These are phyloP conservation scores for Xylariales sp. DNA, from an alignment of 2,329 filamentous ascomycete genomes.

Conservation along the genomic window DNA sequence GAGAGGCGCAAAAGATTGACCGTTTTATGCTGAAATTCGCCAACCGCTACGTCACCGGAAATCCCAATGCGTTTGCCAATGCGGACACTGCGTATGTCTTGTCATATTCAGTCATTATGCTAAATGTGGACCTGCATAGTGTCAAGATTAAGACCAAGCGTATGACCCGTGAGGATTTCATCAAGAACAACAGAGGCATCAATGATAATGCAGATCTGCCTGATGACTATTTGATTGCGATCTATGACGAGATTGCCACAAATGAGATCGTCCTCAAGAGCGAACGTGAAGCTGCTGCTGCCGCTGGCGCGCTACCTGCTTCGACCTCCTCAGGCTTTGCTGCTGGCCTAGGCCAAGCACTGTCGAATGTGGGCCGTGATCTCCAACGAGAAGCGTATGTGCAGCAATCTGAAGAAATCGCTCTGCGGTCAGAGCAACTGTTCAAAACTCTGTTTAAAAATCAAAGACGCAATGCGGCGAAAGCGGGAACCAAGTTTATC, in stretches of 20 bases:
- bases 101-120: conserved; percentile 91
- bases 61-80: conserved; percentile 96
- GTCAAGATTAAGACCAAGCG: conserved; percentile 68
- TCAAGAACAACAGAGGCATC: conserved; percentile 98
- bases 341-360: conserved; percentile 78
- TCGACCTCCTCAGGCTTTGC: conserved; percentile 66
- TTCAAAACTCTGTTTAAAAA: conserved; percentile 92
- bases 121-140: conserved; percentile 96
- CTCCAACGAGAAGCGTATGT: conserved; percentile 88
- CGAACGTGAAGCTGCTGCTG: conserved; percentile 84
- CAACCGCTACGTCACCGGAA: conserved; percentile 89
- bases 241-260: conserved; percentile 85
- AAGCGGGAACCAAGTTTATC: conserved; percentile 71
- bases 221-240: conserved; percentile 81
- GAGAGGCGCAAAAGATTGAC: conserved; percentile 98
- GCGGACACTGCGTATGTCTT: conserved; percentile 96
- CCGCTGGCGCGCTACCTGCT: conserved; percentile 58
- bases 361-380: conserved; percentile 89
- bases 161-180: conserved; percentile 97
- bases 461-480: conserved; percentile 75
- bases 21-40: conserved; percentile 99
- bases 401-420: conserved; percentile 92
- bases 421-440: conserved; percentile 68
- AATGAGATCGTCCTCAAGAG: conserved; percentile 95
- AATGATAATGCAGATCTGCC: conserved; percentile 94